A percentile compares a stretch with the other conserved stretches of the same genome.
phyloP scores from a whole-genome alignment of 192 early-diverging fungal genomes.

The Oehlia diaphana region DNA sequence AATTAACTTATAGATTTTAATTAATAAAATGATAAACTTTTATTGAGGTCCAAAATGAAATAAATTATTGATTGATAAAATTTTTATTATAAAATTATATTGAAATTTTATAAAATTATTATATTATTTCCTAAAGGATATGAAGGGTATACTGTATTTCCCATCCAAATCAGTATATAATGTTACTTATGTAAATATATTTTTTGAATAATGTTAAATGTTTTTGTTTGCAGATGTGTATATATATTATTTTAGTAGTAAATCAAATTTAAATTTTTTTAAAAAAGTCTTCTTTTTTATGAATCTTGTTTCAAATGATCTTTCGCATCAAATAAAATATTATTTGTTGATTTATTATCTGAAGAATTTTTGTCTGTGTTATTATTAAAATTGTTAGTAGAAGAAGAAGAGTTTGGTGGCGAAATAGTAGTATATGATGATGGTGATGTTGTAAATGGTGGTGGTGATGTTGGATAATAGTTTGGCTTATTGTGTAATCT shows the following conservation, averaged over 20 bases:
- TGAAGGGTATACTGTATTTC: no score
- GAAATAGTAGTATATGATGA: not conserved
- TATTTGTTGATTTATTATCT: not conserved
- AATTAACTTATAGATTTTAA: not conserved
- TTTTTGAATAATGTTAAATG: not conserved
- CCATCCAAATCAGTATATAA: no score
- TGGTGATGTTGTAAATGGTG: not conserved
- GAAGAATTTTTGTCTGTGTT: not conserved
- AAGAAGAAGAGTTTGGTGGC: not conserved
- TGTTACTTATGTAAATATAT: no score
- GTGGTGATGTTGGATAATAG: not conserved
- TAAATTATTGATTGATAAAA: no score
- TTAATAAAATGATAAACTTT: no score
- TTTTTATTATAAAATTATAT: no score
- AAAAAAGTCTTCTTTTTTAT: not conserved
- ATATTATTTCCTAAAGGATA: no score
- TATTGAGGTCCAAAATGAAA: no score
- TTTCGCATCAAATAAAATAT: conserved; percentile 1
- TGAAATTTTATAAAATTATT: no score
- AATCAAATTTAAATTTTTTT: not conserved
- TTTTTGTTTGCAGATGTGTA: not conserved
- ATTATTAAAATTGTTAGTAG: not conserved
- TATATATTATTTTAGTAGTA: no score
- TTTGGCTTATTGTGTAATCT: conserved; percentile 45
- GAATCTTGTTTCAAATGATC: not conserved